phyloP scores from a whole-genome alignment of 2,329 filamentous ascomycete species.

The Xylaria sp. region DNA sequence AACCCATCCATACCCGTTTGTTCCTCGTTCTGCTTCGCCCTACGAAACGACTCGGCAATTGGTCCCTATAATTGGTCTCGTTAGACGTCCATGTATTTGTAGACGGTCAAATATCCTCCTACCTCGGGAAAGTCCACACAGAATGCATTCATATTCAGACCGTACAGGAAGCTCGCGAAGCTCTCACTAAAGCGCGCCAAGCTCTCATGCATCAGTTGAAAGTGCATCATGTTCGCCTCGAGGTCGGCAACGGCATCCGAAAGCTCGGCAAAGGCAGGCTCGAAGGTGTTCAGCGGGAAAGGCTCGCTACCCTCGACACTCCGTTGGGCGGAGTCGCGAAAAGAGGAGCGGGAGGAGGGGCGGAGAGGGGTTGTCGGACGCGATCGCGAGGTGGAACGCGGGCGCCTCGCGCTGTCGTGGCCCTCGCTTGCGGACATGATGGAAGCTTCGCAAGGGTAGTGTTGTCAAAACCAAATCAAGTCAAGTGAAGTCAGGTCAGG shows the following conservation, averaged over 20 bases:
- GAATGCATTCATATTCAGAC: slow-evolving; percentile 98
- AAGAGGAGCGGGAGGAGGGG: slow-evolving; percentile 84
- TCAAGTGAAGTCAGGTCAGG: too few species aligned
- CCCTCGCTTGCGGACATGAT: slow-evolving; percentile 33
- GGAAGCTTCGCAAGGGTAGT: not conserved
- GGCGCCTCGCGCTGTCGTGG: slow-evolving; percentile 28
- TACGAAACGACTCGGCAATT: slow-evolving; percentile 78
- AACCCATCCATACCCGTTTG: slow-evolving; percentile 46
- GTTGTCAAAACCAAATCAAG: not conserved
- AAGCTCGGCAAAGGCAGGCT: slow-evolving; percentile 90
- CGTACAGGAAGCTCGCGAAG: slow-evolving; percentile 93
- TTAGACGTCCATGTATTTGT: slow-evolving; percentile 8
- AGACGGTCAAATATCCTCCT: slow-evolving; percentile 22
- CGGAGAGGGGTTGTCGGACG: slow-evolving; percentile 91
- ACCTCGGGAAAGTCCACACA: slow-evolving; percentile 98
- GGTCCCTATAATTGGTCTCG: slow-evolving; percentile 62
- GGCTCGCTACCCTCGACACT: slow-evolving; percentile 54
- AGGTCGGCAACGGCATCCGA: slow-evolving; percentile 93
- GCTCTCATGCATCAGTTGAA: slow-evolving; percentile 96
- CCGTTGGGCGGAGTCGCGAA: slow-evolving; percentile 73
- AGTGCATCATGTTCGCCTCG: slow-evolving; percentile 96
- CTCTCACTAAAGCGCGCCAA: slow-evolving; percentile 91
- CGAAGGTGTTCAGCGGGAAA: slow-evolving; percentile 78
- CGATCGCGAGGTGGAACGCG: slow-evolving; percentile 49
- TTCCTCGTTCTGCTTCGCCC: slow-evolving; percentile 62